A percentile compares a stretch with the other conserved stretches of the same genome.
phyloP scores from a whole-genome alignment of 305 asterid species.

The Fraxinus platypoda region DNA sequence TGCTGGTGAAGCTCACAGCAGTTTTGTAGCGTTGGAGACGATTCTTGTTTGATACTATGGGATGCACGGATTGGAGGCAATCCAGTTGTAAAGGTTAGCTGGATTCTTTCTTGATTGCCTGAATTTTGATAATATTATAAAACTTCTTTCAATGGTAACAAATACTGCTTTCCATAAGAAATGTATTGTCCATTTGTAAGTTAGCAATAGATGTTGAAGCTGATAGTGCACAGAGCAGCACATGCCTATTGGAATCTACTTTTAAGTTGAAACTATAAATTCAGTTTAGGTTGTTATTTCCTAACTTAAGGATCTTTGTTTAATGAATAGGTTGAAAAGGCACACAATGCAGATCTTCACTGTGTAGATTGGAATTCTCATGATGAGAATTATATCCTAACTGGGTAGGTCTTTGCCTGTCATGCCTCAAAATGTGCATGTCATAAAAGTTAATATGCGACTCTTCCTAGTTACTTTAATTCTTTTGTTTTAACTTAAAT shows the following conservation, averaged over 20 bases:
- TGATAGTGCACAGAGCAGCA: neutral
- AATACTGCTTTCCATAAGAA: neutral
- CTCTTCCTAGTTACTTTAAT: neutral
- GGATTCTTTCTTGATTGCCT: slow-evolving; percentile 24
- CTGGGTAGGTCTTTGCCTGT: slow-evolving; percentile 57
- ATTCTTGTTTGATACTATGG: slow-evolving; percentile 93
- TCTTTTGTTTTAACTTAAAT: slow-evolving; percentile 14
- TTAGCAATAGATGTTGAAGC: neutral
- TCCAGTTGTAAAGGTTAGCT: slow-evolving; percentile 76
- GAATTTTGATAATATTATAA: neutral
- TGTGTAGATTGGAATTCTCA: slow-evolving; percentile 98
- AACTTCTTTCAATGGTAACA: neutral
- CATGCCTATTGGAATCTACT: neutral
- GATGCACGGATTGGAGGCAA: slow-evolving; percentile 72
- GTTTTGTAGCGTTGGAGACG: slow-evolving; percentile 98
- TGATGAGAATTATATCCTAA: slow-evolving; percentile 77
- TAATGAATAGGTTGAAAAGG: slow-evolving; percentile 79
- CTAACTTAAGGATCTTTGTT: slow-evolving; percentile 19
- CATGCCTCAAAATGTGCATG: neutral
- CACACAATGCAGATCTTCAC: slow-evolving; percentile 92
- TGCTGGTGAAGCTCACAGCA: slow-evolving; percentile 76
- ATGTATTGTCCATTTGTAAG: neutral
- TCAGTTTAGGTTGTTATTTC: slow-evolving; percentile 19
- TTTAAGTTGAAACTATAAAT: neutral
- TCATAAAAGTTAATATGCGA: slow-evolving; percentile 1